phyloP scores from a whole-genome alignment of 1,284 basidiomycete genomes.

The Tylopilus sp. region DNA sequence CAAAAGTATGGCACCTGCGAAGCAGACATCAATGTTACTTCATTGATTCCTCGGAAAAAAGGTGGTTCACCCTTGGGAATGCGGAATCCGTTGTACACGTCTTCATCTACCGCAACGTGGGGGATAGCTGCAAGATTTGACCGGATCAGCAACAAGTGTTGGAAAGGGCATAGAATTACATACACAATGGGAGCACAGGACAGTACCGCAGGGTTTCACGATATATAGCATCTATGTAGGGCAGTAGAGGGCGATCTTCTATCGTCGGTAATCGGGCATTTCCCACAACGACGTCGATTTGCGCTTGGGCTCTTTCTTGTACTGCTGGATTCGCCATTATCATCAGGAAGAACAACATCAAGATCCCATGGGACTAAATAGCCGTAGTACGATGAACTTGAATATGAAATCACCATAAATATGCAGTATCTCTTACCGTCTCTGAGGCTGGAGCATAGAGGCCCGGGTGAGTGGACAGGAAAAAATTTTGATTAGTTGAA shows the following conservation, averaged over 20 bases:
- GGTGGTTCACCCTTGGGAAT: too few relatives aligned
- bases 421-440: slow-evolving; percentile 15
- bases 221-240: too few relatives aligned
- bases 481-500: background rate
- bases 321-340: slow-evolving; percentile 24
- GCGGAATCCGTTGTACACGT: too few relatives aligned
- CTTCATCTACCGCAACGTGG: too few relatives aligned
- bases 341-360: slow-evolving; percentile 27
- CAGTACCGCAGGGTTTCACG: too few relatives aligned
- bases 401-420: background rate
- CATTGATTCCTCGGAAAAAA: too few relatives aligned
- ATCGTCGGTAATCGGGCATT: slow-evolving; percentile 19
- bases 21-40: background rate
- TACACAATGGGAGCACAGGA: too few relatives aligned
- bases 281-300: slow-evolving; percentile 25
- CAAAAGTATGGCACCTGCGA: slow-evolving; percentile 15
- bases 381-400: background rate
- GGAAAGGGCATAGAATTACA: too few relatives aligned
- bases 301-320: slow-evolving; percentile 26
- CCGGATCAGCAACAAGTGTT: background rate
- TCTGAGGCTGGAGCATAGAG: slow-evolving; percentile 15
- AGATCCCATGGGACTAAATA: slow-evolving; percentile 14
- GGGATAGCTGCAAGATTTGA: slow-evolving; percentile 15
- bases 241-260: too few relatives aligned
- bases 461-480: background rate